Base-by-base conservation (phyloP, 345 rosid species). In the Lenwebbia sp. region DNA sequence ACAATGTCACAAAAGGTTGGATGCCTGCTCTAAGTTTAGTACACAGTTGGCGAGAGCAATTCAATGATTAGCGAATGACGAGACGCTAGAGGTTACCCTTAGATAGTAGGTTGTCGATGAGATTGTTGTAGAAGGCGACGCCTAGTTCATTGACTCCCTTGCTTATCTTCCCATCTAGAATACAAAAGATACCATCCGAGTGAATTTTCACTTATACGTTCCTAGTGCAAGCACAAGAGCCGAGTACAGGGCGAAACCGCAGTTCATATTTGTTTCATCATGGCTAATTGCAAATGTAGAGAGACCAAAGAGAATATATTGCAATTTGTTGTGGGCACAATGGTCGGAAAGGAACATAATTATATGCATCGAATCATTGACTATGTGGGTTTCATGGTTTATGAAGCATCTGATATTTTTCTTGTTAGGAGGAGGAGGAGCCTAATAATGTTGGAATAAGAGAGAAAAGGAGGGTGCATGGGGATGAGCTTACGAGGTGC, bases 101-200 rank as follows among this genome's bases (percentile, higher is more conserved):
- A 21, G 89, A 84, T 13, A 90, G 83, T 84, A 92, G 90, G 86
- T 83, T 88, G 78, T 92, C 85, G 88, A 93, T 92, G 83, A 93
- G 93, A 86, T 91, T 89, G 28, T 91, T 93, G 92, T 91, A 92
- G 91, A 89, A 93, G 55, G 86, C 83, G 19, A 93, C 88, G 56
- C 95, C 94, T 1, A 86, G 51, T 83, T 87, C 85, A 75, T 89
- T 93, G 58, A 93, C 92, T 83, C 93, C 95, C 41, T 89, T 91
- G 37, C 89, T 88, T 76, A 90, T 74, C 50, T 83, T 91, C 81
- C 94, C 95, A 86, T 90, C 94, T 87, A 50, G n/a, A 21, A 40
- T 41, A 84, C 13, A 47, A 14, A 7, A 60, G 26, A 83, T 52
- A 25, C 23, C 44, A 53, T 15, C 15, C 19, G 22, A 52, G 17